These are phyloP conservation scores for Rachicladosporium sp. DNA, from an alignment of 2,329 filamentous ascomycete genomes.

Conservation along the genomic window DNA sequence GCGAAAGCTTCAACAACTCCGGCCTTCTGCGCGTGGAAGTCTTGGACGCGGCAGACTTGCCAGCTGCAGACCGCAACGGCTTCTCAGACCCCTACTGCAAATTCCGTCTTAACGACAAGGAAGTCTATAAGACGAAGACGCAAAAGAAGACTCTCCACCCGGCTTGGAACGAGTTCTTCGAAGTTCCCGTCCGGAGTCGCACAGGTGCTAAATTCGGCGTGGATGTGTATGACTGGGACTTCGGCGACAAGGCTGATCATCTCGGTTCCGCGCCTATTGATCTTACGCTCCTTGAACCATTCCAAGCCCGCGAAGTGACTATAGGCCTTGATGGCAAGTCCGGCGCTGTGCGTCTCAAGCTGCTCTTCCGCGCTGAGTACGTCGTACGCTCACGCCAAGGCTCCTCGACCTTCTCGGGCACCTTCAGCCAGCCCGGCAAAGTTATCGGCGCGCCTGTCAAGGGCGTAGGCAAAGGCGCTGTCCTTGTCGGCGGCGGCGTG, in stretches of 20 bases:
- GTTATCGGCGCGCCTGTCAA: constrained; percentile 95
- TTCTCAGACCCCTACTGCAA: constrained; percentile 96
- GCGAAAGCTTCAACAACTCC: constrained; percentile 98
- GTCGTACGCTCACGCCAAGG: constrained; percentile 77
- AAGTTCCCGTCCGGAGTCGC: constrained; percentile 67
- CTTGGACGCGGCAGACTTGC: constrained; percentile 74
- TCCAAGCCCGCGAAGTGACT: constrained; percentile 62
- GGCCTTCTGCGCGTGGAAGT: constrained; percentile 89
- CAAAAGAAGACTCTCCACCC: constrained; percentile 96
- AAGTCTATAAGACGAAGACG: constrained; percentile 88
- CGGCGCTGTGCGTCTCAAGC: constrained; percentile 65
- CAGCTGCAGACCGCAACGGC: constrained; percentile 86
- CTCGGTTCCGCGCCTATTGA: constrained; percentile 68
- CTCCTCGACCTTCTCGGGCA: constrained; percentile 83
- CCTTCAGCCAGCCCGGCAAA: constrained; percentile 74
- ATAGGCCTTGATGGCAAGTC: constrained; percentile 80
- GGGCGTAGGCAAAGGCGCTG: constrained; percentile 66
- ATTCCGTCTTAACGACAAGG: constrained; percentile 78
- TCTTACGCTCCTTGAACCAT: constrained; percentile 71
- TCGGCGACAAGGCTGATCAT: constrained; percentile 86
- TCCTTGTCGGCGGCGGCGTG: constrained; percentile 62
- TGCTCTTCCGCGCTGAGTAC: constrained; percentile 89
- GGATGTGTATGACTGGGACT: constrained; percentile 90
- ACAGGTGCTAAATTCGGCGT: constrained; percentile 73
- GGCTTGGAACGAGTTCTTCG: constrained; percentile 93